Evolutionary conservation across 352 stramenopile species (phyloP), one percentile per base, ranked within the genome.

Genomic region (Phytophthora pseudosyringae): DNA sequence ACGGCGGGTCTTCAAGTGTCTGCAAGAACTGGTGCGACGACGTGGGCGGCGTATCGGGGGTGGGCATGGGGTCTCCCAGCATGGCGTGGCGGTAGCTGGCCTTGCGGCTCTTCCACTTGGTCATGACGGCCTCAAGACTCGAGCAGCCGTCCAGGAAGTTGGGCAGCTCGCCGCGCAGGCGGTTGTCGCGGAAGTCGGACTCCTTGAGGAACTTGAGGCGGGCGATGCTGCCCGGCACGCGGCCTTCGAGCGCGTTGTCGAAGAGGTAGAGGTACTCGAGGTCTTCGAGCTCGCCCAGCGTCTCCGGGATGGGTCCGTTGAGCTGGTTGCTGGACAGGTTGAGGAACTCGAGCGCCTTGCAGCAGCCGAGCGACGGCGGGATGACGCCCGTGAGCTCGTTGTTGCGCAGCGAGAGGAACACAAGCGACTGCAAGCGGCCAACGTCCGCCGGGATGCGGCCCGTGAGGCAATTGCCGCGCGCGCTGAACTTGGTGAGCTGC

Each of bases 201-300:
- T 92, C 81, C 46, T 90, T 90, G 11, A 94, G 77, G 71, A 89
- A 93, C 43, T 91, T 91, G 29, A 94, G 75, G 10, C 81, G 72
- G 33, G 82, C 78, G 41, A 94, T 80, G 33, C 78, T 86, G 2
- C 74, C 83, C 0, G 86, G 86, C 31, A 94, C 81, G 18, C 69
- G 64, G 4, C 86, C 86, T 69, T 91, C 85, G 15, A 94, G 69
- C 11, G 68, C 69, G 33, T 96, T 96, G 74, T 94, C 88, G 61
- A 96, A 96, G 28, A 96, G 71, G 67, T 96, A 96, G 31, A 94
- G 68, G 60, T 91, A 92, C 64, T 91, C 80, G 18, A 96, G 79
- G 47, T 89, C 75, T 66, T 91, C 76, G 1, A 94, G 70, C 32
- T 93, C 74, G n/a, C 81, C 80, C 48, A 96, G 64, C 6, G 71